Base-by-base conservation (phyloP, 2,329 filamentous ascomycete genomes). In the Mollisiaceae sp. region DNA sequence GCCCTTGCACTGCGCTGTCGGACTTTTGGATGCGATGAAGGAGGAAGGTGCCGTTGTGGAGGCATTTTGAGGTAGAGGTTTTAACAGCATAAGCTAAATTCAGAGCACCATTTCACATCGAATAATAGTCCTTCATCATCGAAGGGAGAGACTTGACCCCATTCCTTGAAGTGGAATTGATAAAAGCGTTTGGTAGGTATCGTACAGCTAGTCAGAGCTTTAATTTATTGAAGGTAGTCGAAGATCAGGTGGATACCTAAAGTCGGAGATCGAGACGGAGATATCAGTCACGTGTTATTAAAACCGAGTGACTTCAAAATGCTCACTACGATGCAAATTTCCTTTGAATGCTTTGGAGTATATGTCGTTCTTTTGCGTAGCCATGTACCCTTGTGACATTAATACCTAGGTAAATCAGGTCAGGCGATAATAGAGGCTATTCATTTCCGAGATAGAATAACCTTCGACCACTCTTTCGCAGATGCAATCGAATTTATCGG, bases 1-100 rank as follows among this genome's bases (percentile, higher is more conserved):
- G 71, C 69, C 63, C 69, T 71, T 22, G 66, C 58, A 12, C 60
- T 63, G 20, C 69, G 64, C 47, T 67, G 69, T 2, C 68, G 64
- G 18, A 65, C 61, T 38, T 43, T 63, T 14, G 61, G 61, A 14
- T 20, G n/a, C 5, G 41, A 32, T 4, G 54, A 52, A 8, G 54
- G 4, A 41, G 54, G 55, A 8, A 63, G 54, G 20, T 63, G 61
- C 14, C 55, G 54, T n/a, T 59, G 54, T 27, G 61, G 61, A 39
- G 55, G 61, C 61, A 60, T 60, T 27, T 60, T n/a, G 59, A 35
- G 27, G 50, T 35, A 18, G 14, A 20, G 24, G 4, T 54, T 27
- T 54, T 24, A 35, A 24, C 50, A 32, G 22, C 12, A 14, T 15
- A 18, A 54, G 24, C 24, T 8, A 54, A 8, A 11, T 20, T 50